Conservation (phyloP, 202 grass and related monocot species). For the Setaria italica region DNA sequence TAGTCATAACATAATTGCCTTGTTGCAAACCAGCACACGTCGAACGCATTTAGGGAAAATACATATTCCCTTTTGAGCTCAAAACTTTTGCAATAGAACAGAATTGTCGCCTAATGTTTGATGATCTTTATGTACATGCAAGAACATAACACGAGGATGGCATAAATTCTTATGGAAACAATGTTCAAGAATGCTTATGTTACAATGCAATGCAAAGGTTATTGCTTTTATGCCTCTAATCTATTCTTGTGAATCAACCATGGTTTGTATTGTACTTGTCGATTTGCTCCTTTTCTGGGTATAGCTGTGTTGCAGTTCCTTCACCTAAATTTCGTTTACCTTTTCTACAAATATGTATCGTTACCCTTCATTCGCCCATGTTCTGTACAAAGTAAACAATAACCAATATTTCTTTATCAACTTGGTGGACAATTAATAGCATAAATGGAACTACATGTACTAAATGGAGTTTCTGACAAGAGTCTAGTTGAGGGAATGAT, state of each 20-base stretch:
- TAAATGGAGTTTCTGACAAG: slow-evolving; percentile 14
- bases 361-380: background rate
- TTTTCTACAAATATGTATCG: slow-evolving; percentile 1
- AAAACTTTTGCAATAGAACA: slow-evolving; percentile 36
- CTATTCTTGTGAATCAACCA: background rate
- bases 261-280: slow-evolving; percentile 22
- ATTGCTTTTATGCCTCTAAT: slow-evolving; percentile 17
- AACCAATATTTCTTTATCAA: background rate
- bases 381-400: background rate
- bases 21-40: slow-evolving; percentile 39
- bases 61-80: slow-evolving; percentile 35
- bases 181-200: slow-evolving; percentile 23
- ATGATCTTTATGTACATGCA: slow-evolving; percentile 34
- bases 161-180: slow-evolving; percentile 28
- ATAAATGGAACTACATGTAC: slow-evolving; percentile 3
- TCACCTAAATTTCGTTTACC: background rate
- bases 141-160: slow-evolving; percentile 31
- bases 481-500: background rate
- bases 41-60: slow-evolving; percentile 33
- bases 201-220: background rate
- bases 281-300: background rate
- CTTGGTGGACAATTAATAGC: slow-evolving; percentile 1
- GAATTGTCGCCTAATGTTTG: slow-evolving; percentile 15
- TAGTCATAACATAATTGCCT: slow-evolving; percentile 27
- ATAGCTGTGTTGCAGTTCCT: background rate